Conservation (phyloP, 306 rosid genomes). For the Ormosia semicastrata region DNA sequence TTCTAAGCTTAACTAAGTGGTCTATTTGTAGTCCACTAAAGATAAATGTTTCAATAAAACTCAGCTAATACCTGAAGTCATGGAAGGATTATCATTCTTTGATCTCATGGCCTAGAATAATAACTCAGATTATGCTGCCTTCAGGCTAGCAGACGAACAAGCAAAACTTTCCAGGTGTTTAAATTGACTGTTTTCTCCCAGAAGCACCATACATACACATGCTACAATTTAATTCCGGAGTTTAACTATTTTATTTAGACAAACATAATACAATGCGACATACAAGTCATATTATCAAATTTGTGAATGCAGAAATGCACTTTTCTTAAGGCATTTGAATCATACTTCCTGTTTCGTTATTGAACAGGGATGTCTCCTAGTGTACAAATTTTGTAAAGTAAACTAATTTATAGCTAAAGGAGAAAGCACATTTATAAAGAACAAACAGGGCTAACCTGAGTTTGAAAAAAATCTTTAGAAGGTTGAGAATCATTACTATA, state of each 20-base stretch:
- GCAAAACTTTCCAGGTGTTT: constrained; percentile 13
- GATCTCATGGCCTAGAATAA: constrained; percentile 25
- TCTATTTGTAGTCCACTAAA: constrained; percentile 13
- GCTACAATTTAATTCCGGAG: constrained; percentile 16
- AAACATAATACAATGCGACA: not conserved
- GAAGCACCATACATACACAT: not conserved
- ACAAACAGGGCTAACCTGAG: constrained; percentile 49
- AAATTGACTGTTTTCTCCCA: constrained; percentile 18
- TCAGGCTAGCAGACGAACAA: constrained; percentile 24
- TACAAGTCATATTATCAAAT: not conserved
- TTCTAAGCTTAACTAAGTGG: not conserved
- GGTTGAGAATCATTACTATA: constrained; percentile 46
- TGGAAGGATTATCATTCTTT: constrained; percentile 22
- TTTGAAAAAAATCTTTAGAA: constrained; percentile 34
- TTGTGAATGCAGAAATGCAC: not conserved
- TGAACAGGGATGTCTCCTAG: not conserved
- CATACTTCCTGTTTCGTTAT: not conserved
- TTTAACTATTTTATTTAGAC: constrained; percentile 10
- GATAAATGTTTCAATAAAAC: constrained; percentile 8
- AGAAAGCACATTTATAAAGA: not conserved
- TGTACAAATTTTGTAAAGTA: not conserved
- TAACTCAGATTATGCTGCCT: constrained; percentile 17
- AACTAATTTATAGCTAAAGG: not conserved
- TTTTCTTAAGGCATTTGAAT: not conserved
- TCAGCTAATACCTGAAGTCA: constrained; percentile 17